Evolutionary conservation across 495 filamentous ascomycete species (phyloP), one percentile per base, ranked within the genome.

Genomic region (Saxophila tyrrhenica): DNA sequence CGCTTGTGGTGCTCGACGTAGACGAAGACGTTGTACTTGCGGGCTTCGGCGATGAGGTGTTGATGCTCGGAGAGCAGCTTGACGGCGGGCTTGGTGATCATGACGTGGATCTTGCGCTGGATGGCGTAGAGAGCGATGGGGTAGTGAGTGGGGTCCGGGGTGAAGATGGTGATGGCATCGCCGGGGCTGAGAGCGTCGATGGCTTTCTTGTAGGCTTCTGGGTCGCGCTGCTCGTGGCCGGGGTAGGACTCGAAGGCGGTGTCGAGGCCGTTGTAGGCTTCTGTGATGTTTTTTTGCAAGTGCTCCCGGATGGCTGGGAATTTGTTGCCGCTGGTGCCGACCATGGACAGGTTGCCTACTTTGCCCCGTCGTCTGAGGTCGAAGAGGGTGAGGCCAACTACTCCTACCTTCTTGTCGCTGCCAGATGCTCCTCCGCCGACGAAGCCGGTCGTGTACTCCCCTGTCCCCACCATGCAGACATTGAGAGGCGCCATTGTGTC

Each of bases 1-100:
- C 90, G 86, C 67, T 96, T 96, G 76, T 96, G 90, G 71, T 96
- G 90, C 73, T 96, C 90, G 65, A 96, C 75, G 72, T 86, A 96
- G 55, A 96, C 89, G 66, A 90, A 89, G 46, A 95, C 88, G 51
- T 81, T 79, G 64, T 85, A 73, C 57, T 86, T 85, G 57, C 80
- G 76, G 13, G 86, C 78, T 16, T 78, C 86, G 25, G 75, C 78
- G 41, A 94, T 70, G 13, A 96, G 81, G 1, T 78, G 67, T 29
- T 85, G 74, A 70, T 96, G 90, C 68, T 95, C 78, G 39, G 73
- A 74, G 13, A 96, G 80, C 2, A 78, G 78, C 68, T 95, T 89
- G 45, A 88, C 87, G 25, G 89, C 89, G n/a, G 90, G 90, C 68
- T 96, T 96, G 59, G 90, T 96, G 72, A 96, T 85, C 54, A 96